Evolutionary conservation across 2,329 filamentous ascomycete genomes (phyloP), one percentile per base, ranked within the genome.

Genomic region (Akanthomyces lecanii): DNA sequence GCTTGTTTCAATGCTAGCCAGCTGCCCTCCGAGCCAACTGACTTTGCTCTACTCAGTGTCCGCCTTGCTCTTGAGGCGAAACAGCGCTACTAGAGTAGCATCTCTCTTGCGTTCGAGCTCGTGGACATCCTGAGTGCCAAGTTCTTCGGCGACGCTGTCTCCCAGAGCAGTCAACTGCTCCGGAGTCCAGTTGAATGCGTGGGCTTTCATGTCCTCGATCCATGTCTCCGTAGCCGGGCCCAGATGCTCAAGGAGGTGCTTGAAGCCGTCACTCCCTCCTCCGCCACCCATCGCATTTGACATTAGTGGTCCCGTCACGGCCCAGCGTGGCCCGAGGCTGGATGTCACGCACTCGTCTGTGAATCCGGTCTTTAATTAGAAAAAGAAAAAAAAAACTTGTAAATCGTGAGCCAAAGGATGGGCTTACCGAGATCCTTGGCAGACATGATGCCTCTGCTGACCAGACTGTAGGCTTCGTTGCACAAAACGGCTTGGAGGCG

Each of bases 401-500:
- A 5, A 14, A 25, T 47, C 3, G 21, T 21, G 44, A 47, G 21
- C 21, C n/a, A 47, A 21, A 47, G 21, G 21, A 47, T 47, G 5
- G 21, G 23, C 44, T 47, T 47, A 47, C 44, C 73, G 18, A 72
- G 47, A 48, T 73, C 72, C 40, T 69, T 65, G 1, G 71, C 69
- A 1, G 69, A 69, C 21, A 68, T 65, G 4, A 77, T 67, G 4
- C 74, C 74, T 11, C 73, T 66, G 5, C 65, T 65, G 7, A 77
- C 69, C 5, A 78, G 66, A 55, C 71, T 71, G 56, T 73, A 72
- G 0, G 75, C 73, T 65, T 79, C 76, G 4, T 70, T 70, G 42
- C 71, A 68, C 0, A 79, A 12, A 4, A 52, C 65, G 4, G 67
- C 56, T 42, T 81, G 79, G 0, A 81, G 73, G 7, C 79, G 72